Base-by-base conservation (phyloP, 371 early-diverging fungal species). In the Mucor irregularis region DNA sequence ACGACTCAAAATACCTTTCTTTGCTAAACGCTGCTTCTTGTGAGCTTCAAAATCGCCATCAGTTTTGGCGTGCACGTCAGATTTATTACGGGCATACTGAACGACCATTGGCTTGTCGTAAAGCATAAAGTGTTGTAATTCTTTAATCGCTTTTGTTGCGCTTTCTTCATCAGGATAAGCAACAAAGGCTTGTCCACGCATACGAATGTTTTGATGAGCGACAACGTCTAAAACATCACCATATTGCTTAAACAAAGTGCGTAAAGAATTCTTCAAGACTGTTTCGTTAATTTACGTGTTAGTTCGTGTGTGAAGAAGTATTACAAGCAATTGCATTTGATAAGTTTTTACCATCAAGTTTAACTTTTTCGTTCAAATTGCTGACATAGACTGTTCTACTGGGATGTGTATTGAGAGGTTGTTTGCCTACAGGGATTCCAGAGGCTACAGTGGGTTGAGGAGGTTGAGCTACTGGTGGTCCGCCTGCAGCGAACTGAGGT, bases 61-160 rank as follows among this genome's bases (percentile, higher is more conserved):
- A 29, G 60, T 56, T 49, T 88, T 79, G 25, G 90, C 90, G 44
- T 90, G 86, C 0, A 86, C 84, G 61, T 93, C 90, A 11, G 95
- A 94, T 69, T 85, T 91, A 47, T 80, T 77, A 63, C 83, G 81
- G 14, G 94, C 85, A 69, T 87, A 96, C 63, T 90, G 88, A 24
- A 95, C 82, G 68, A 93, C 92, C 86, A 98, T 83, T 0, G 90
- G 86, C 26, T 88, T 88, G 25, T 87, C 89, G 50, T 90, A 92
- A 37, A 97, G 73, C 1, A 84, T 77, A 56, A 91, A 90, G 13
- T 90, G 90, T 61, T 95, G 93, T 21, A 95, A 73, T 46, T 89
- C 88, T 52, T 92, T 78, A 44, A 95, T 74, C 2, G 97, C 96
- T n/a, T 87, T 87, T 13, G 85, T 80, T 6, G 93, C 92, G 22